Percentiles rank a stretch among this genome's conserved stretches.
phyloP scores from a whole-genome alignment of 257 asterid genomes.

The Solanum bulbocastanum region DNA sequence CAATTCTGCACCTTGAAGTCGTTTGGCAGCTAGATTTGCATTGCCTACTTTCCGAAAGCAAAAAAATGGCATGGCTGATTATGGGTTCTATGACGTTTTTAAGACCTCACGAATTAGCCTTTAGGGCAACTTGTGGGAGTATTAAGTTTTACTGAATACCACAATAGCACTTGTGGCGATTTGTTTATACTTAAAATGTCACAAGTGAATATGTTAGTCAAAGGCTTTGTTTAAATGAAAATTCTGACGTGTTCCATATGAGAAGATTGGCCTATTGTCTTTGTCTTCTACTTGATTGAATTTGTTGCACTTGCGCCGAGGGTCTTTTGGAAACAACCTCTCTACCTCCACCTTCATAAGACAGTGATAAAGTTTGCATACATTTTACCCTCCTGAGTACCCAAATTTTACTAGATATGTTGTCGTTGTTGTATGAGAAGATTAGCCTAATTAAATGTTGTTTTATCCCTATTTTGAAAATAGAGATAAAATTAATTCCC shows the following conservation, averaged over 20 bases:
- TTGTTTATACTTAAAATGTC: background rate
- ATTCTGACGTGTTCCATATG: background rate
- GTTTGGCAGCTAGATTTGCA: background rate
- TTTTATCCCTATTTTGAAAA: too few relatives aligned
- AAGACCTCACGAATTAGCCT: background rate
- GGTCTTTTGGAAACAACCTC: too few relatives aligned
- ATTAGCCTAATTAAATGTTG: background rate
- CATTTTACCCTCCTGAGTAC: too few relatives aligned
- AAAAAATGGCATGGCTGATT: background rate
- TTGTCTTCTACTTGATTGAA: background rate
- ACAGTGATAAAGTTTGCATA: background rate
- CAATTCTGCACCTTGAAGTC: background rate
- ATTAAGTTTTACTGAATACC: background rate
- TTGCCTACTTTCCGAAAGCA: background rate
- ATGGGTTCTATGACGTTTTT: background rate
- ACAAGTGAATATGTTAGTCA: background rate
- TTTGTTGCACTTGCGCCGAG: background rate
- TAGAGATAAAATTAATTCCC: background rate
- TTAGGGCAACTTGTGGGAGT: background rate
- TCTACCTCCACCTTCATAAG: too few relatives aligned
- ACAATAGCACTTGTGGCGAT: background rate
- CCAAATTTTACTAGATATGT: too few relatives aligned
- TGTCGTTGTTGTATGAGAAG: background rate
- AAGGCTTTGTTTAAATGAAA: background rate
- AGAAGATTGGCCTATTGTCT: background rate